Percentiles rank a stretch among this genome's conserved stretches.
Conservation (phyloP, 768 basidiomycete species). For the Boletus reticuloceps region DNA sequence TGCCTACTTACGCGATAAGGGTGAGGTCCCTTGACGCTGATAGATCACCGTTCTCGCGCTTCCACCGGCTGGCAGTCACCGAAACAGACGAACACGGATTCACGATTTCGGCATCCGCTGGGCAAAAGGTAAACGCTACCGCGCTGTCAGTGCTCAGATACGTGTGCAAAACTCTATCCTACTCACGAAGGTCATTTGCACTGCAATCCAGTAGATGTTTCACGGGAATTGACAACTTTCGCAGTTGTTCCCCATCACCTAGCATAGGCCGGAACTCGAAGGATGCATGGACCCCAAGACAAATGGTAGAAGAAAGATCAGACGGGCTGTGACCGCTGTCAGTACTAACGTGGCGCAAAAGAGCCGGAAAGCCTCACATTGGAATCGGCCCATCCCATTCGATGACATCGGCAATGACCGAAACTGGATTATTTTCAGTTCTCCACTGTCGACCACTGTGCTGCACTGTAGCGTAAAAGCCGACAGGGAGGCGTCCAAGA, state of each 20-base stretch:
- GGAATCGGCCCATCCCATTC: constrained; percentile 3
- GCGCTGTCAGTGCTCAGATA: not conserved
- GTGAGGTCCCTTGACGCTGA: not conserved
- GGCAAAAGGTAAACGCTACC: not conserved
- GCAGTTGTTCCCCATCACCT: constrained; percentile 1
- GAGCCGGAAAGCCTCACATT: not conserved
- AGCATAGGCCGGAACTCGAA: constrained; percentile 6
- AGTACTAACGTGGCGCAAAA: not conserved
- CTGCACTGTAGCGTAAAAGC: not conserved
- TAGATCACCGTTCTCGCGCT: not conserved
- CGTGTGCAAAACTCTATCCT: not conserved
- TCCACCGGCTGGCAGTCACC: not conserved
- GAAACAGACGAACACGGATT: not conserved
- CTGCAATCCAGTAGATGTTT: not conserved
- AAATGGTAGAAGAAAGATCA: not conserved
- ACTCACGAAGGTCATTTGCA: not conserved
- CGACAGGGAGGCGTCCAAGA: not conserved
- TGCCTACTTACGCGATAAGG: not conserved
- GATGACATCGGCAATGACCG: not conserved
- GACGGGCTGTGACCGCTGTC: not conserved
- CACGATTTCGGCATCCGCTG: not conserved
- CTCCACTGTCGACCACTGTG: not conserved
- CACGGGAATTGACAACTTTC: not conserved
- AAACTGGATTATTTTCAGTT: not conserved
- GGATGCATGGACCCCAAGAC: not conserved